phyloP scores from a whole-genome alignment of 192 early-diverging fungal species.

The Umbelopsis isabellina region DNA sequence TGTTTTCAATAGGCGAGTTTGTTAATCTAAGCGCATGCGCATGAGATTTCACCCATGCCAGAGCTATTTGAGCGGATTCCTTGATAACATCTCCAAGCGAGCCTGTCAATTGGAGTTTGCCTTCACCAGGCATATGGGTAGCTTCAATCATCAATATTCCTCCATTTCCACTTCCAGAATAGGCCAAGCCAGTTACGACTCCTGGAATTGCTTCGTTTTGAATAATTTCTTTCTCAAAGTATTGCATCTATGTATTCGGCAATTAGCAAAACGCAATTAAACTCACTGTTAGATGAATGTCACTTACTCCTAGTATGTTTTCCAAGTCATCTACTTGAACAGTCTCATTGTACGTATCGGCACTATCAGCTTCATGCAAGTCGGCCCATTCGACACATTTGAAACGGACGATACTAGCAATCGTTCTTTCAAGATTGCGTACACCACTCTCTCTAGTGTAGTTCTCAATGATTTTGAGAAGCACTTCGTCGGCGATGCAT shows the following conservation, averaged over 20 bases:
- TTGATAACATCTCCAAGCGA: conserved; percentile 84
- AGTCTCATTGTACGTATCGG: conserved; percentile 45
- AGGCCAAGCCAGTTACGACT: conserved; percentile 83
- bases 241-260: conserved; percentile 40
- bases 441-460: conserved; percentile 88
- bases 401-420: conserved; percentile 71
- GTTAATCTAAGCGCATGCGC: conserved; percentile 58
- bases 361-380: conserved; percentile 45
- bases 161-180: conserved; percentile 71
- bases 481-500: conserved; percentile 53
- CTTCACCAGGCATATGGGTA: conserved; percentile 72
- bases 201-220: conserved; percentile 65
- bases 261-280: not conserved
- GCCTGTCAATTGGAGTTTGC: conserved; percentile 69
- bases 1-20: conserved; percentile 36
- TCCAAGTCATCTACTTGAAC: conserved; percentile 58
- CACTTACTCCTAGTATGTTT: conserved; percentile 66
- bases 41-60: conserved; percentile 77
- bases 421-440: conserved; percentile 71
- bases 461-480: conserved; percentile 66
- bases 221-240: conserved; percentile 68
- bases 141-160: conserved; percentile 84
- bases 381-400: conserved; percentile 73
- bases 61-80: conserved; percentile 75
- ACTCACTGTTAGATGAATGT: not conserved